Evolutionary conservation across 2,329 filamentous ascomycete genomes (phyloP), one percentile per base, ranked within the genome.

Genomic region (Akanthomyces uredinophilus): DNA sequence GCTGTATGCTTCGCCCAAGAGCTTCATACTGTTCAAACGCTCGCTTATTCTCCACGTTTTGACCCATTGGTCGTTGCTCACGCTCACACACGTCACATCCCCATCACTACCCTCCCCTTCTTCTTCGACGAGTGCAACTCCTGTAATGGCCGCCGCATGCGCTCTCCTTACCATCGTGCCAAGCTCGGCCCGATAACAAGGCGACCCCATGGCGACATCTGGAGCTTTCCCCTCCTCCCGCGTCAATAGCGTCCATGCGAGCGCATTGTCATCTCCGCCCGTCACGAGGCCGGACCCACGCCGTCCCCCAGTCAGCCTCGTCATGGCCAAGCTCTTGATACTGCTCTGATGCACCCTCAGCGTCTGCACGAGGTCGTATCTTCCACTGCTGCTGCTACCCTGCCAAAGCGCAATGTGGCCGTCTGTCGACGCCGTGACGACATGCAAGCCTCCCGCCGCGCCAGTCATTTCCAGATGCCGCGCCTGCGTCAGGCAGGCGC

Each of bases 261-360:
- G 73, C 4, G 89, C 88, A 65, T 95, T 95, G 73, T 98, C 95
- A 68, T 99, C 95, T 24, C 95, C 92, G 29, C 91, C 92, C 0
- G 91, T 92, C 5, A 91, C 73, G 20, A 96, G 70, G 1, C 90
- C 64, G 66, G 66, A 37, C 6, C 59, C 50, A 0, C 41, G 22
- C 2, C 41, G 22, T 11, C 41, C 18, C 16, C 51, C 20, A 69
- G 66, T 16, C 79, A 57, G 32, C 55, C 63, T 53, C 32, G 68
- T 65, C 55, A 85, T 63, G 64, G 82, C 82, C 3, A 89, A 75
- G 22, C 80, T 77, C 72, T 96, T 96, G 71, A 97, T 85, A 56
- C 88, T 87, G 73, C 84, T 96, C 68, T 96, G 92, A 70, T 98
- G 95, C 27, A 94, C 73, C 59, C 77, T 79, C 2, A 70, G 70